These are phyloP conservation scores for Podaxis carcinomalis DNA, from an alignment of 768 basidiomycete species.

Conservation along the genomic window DNA sequence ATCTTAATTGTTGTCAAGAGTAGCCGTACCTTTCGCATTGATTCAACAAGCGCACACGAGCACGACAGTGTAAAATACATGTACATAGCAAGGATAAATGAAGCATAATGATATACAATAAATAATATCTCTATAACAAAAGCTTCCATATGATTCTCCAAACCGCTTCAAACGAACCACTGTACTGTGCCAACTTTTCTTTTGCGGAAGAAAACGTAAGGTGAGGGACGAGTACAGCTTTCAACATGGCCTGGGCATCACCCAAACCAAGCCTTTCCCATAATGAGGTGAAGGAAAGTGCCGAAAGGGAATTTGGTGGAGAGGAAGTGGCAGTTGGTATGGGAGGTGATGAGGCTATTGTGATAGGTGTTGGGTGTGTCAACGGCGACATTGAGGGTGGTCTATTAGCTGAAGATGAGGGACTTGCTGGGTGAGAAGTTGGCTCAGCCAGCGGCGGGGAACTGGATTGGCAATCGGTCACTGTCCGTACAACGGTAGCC, in stretches of 20 bases:
- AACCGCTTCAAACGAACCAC: neutral
- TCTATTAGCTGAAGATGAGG: neutral
- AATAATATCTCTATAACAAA: neutral
- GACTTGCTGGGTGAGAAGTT: neutral
- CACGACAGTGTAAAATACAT: neutral
- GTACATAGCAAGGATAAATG: neutral
- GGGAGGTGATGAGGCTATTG: neutral
- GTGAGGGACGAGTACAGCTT: neutral
- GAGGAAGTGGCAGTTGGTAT: neutral
- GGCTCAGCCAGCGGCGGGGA: neutral
- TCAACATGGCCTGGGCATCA: neutral
- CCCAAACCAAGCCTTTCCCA: slow-evolving; percentile 5
- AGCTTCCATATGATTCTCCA: neutral
- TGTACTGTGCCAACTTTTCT: neutral
- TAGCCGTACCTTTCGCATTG: neutral
- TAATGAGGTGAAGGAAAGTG: neutral
- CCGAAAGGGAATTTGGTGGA: neutral
- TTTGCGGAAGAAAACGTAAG: neutral
- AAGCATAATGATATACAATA: neutral
- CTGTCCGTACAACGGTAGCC: neutral
- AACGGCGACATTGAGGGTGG: neutral
- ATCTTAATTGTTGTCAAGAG: no score
- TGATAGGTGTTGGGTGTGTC: neutral
- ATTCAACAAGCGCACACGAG: neutral
- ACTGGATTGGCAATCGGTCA: neutral